These are phyloP conservation scores for Linnemannia schmuckeri DNA, from an alignment of 192 early-diverging fungal genomes.

Conservation along the genomic window DNA sequence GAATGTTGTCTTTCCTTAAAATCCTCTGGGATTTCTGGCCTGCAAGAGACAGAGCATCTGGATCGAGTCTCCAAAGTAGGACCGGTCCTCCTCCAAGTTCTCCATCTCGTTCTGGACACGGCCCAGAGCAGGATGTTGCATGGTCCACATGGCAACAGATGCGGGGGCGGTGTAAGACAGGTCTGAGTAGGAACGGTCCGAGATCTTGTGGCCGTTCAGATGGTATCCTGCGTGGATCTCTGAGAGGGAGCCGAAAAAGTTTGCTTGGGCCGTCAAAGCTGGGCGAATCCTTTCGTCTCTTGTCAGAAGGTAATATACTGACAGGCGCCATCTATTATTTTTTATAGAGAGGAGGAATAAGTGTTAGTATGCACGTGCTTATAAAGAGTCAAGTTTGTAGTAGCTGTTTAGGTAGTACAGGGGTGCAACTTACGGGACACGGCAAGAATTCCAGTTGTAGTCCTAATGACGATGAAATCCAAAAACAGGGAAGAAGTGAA, in stretches of 20 bases:
- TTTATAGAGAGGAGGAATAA: not conserved
- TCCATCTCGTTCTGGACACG: slow-evolving; percentile 60
- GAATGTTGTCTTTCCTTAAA: not conserved
- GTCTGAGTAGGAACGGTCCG: slow-evolving; percentile 57
- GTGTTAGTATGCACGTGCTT: not conserved
- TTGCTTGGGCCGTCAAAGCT: slow-evolving; percentile 54
- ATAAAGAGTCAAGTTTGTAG: too few species aligned
- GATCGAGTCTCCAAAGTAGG: slow-evolving; percentile 69
- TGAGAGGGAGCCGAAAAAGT: slow-evolving; percentile 59
- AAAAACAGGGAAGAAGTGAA: not conserved
- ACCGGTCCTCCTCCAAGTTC: slow-evolving; percentile 56
- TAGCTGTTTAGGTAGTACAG: too few species aligned
- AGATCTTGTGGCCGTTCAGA: slow-evolving; percentile 59
- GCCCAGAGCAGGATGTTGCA: slow-evolving; percentile 54
- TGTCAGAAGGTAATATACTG: slow-evolving; percentile 63
- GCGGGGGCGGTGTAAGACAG: slow-evolving; percentile 68
- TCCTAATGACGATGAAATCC: slow-evolving; percentile 8
- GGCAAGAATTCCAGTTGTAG: slow-evolving; percentile 71
- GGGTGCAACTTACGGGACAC: slow-evolving; percentile 58
- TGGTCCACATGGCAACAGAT: slow-evolving; percentile 63
- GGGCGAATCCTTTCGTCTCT: slow-evolving; percentile 59
- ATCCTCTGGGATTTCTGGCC: slow-evolving; percentile 53
- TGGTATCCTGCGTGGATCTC: slow-evolving; percentile 63
- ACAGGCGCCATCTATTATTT: slow-evolving; percentile 60
- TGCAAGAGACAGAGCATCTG: slow-evolving; percentile 66